A percentile compares a stretch with the other conserved stretches of the same genome.
These are phyloP conservation scores for Boletus reticulatus DNA, from an alignment of 768 basidiomycete genomes.

Conservation along the genomic window DNA sequence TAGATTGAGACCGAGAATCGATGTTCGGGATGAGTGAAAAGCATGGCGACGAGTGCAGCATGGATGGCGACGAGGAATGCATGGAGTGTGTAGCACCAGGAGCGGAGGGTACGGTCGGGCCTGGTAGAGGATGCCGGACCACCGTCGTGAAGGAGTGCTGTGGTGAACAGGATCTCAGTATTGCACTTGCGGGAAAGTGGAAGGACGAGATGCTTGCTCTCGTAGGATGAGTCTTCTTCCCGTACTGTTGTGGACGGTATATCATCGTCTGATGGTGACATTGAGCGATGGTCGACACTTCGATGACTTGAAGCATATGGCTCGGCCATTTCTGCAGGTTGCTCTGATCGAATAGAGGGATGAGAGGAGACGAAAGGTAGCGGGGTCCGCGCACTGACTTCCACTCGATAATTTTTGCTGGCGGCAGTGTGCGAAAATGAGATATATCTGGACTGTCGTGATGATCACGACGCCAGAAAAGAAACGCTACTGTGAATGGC, in stretches of 20 bases:
- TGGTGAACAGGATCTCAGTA: not conserved
- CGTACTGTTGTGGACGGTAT: slow-evolving; percentile 9
- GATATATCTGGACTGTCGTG: too few species aligned
- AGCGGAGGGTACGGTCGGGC: not conserved
- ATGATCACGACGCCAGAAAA: too few species aligned
- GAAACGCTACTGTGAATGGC: too few species aligned
- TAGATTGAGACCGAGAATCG: not conserved
- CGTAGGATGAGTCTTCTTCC: not conserved
- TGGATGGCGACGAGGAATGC: not conserved
- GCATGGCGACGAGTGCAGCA: not conserved
- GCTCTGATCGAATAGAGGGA: not conserved
- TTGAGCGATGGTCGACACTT: not conserved
- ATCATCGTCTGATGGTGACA: not conserved
- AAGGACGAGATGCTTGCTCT: not conserved
- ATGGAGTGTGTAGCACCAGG: not conserved
- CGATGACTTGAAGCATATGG: not conserved
- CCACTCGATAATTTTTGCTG: too few species aligned
- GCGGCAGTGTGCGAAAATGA: too few species aligned
- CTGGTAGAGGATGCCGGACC: not conserved
- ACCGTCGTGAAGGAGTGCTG: not conserved
- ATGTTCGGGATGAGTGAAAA: not conserved
- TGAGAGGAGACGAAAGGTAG: not conserved
- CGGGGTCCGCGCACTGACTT: too few species aligned
- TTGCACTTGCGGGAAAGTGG: not conserved
- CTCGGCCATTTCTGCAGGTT: not conserved